Evolutionary conservation across 371 early-diverging fungal genomes (phyloP).

Genomic region (Fennellomyces sp.): DNA sequence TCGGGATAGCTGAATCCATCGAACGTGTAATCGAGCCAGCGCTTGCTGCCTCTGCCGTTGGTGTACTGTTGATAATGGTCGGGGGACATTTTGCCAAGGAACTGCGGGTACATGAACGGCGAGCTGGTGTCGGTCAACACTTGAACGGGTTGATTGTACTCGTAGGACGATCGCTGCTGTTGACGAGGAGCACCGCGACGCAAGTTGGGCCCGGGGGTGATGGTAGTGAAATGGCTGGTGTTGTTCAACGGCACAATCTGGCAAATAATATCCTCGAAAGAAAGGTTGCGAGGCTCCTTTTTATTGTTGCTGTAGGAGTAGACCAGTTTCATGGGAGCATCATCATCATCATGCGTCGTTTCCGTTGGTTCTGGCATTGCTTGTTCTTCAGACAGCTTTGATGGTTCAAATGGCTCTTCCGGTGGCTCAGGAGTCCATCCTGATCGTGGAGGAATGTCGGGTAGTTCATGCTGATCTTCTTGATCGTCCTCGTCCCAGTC

Average conservation of each 20-base stretch:
- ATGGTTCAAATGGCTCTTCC: background rate
- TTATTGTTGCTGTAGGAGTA: background rate
- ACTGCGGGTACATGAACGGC: constrained; percentile 13
- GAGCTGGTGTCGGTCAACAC: constrained; percentile 1
- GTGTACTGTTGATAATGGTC: constrained; percentile 12
- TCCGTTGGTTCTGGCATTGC: no score
- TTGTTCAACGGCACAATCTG: no score
- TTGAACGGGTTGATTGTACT: background rate
- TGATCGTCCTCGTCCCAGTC: constrained; percentile 5
- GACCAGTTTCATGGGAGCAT: background rate
- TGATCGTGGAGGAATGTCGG: background rate
- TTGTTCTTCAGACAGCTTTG: no score
- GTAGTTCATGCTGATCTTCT: background rate
- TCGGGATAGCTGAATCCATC: constrained; percentile 12
- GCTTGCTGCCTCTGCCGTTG: background rate
- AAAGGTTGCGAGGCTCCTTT: background rate
- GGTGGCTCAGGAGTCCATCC: constrained; percentile 10
- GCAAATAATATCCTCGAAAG: background rate
- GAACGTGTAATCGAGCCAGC: constrained; percentile 24
- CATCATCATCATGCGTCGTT: background rate
- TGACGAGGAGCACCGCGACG: background rate
- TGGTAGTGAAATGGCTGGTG: background rate
- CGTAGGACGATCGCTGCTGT: background rate
- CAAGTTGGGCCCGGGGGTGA: background rate
- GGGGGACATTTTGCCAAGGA: constrained; percentile 2